Conservation (phyloP, 257 asterid genomes). For the Scutellaria baicalensis region DNA sequence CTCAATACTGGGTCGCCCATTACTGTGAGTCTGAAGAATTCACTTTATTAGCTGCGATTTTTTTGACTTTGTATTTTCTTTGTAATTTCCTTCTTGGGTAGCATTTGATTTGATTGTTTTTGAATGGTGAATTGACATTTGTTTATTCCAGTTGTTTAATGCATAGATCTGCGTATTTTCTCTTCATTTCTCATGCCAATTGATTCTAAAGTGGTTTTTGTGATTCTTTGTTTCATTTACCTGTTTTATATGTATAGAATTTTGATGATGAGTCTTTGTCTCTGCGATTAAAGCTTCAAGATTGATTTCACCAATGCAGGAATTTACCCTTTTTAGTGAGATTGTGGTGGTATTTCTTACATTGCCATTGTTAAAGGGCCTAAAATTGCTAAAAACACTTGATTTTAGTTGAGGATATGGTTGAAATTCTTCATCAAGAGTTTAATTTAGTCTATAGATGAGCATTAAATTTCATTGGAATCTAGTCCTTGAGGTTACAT, state of each 20-base stretch:
- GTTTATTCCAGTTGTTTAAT: background rate
- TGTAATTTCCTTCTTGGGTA: background rate
- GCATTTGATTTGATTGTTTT: background rate
- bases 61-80: slow-evolving; percentile 1
- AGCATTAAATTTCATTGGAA: background rate
- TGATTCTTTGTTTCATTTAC: background rate
- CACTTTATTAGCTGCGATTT: background rate
- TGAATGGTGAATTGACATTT: background rate
- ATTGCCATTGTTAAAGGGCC: background rate
- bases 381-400: background rate
- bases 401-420: background rate
- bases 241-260: background rate
- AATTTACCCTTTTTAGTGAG: background rate
- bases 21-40: slow-evolving; percentile 45
- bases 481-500: background rate
- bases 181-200: background rate
- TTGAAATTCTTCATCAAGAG: background rate
- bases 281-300: background rate
- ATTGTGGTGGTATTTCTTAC: no score
- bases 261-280: background rate
- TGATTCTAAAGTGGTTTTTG: background rate
- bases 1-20: slow-evolving; percentile 93
- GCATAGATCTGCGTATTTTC: slow-evolving; percentile 9
- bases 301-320: background rate
- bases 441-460: background rate